Base-by-base conservation (phyloP, 2,329 filamentous ascomycete genomes). In the Aspergillus nomiae region DNA sequence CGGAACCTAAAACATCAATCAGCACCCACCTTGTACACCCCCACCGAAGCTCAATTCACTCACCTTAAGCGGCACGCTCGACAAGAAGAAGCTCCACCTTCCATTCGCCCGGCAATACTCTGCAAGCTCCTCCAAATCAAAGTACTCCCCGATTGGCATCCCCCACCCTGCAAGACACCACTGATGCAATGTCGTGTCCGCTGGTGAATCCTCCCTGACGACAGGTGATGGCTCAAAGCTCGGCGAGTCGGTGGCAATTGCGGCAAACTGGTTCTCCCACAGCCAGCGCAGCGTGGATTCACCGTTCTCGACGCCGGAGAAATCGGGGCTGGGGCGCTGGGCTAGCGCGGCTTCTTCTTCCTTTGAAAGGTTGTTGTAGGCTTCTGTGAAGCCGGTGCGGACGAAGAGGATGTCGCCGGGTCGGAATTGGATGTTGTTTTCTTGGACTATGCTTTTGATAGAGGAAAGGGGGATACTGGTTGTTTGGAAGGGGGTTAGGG, bases 341-440 rank as follows among this genome's bases (percentile, higher is more conserved):
- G 75, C 74, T 1, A 82, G 68, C 7, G 78, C 67, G 1, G 69
- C 71, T 26, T 81, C 76, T 58, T 83, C 74, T 7, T 77, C 76
- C 0, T 70, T 65, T 1, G 76, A 68, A 2, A 81, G 71, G 9
- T 70, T 69, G 6, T 80, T 72, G 69, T 85, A 82, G 4, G 74
- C 81, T 19, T 78, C 74, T 0, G 80, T 80, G 75, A 83, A 87
- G 10, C 85, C 86, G 0, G 82, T 82, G 28, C 85, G 81, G 50
- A 88, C 77, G 65, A 89, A 80, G 48, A 89, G 77, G 34, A 89
- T 85, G 62, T 89, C 86, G 16, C 86, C 86, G 4, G 71, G 71
- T 7, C 74, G 76, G 1, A 1, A 74, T 71, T 0, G 80, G 78
- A 24, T 78, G 76, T 66, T 85, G 78, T 48, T 76, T 76, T 61